phyloP scores from a whole-genome alignment of 805 yeast genomes.

The Isabelozyma gotoi region DNA sequence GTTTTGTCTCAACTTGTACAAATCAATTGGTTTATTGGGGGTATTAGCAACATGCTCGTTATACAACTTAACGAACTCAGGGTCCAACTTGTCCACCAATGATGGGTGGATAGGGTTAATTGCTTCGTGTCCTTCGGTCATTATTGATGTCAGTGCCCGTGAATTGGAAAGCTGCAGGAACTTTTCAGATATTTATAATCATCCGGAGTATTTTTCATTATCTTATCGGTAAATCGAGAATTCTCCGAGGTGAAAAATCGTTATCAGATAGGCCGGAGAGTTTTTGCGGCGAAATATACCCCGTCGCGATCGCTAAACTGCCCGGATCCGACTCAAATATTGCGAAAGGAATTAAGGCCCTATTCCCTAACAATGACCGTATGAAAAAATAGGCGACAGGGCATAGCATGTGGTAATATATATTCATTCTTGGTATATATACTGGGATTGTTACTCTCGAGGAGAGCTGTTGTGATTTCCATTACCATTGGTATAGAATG shows the following conservation, averaged over 20 bases:
- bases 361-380: neutral
- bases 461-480: neutral
- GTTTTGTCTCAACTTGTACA: constrained; percentile 24
- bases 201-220: neutral
- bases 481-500: neutral
- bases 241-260: neutral
- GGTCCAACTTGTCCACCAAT: constrained; percentile 27
- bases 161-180: constrained; percentile 14
- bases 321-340: neutral
- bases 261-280: neutral
- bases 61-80: constrained; percentile 35
- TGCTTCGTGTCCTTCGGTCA: constrained; percentile 15
- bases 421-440: neutral
- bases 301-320: neutral
- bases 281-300: too few relatives aligned
- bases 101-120: constrained; percentile 22
- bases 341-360: neutral
- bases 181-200: constrained; percentile 2
- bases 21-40: constrained; percentile 26
- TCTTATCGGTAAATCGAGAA: neutral
- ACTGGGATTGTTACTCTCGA: neutral
- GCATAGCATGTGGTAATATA: neutral
- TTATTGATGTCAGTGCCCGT: constrained; percentile 8
- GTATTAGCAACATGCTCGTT: constrained; percentile 21
- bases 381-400: neutral